Base-by-base conservation (phyloP, 257 asterid species). In the Linderniella brevidens region DNA sequence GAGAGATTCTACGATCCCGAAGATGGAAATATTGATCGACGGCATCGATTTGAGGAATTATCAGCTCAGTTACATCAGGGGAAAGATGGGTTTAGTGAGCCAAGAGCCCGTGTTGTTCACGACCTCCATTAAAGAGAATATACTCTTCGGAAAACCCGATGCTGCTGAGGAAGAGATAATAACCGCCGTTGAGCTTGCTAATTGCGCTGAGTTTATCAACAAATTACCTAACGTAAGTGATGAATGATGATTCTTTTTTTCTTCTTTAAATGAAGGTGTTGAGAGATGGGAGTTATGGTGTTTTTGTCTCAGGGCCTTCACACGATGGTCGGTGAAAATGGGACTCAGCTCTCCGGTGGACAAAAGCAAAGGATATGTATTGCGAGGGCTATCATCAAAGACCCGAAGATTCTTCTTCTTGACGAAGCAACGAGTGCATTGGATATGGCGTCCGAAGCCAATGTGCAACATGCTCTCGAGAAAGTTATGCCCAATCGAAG, bases 401-500 rank as follows among this genome's bases (percentile, higher is more conserved):
- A 77, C 35, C 95, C 95, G 0, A 84, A 58, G 60, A 72, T 84
- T 54, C 90, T 84, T 29, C 93, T 84, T 43, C 90, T 84, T 1
- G 95, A 84, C 60, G 95, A 83, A 73, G 95, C 95, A 5, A 83
- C 95, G 11, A 84, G 95, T 45, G 95, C 95, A 38, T 57, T 84
- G 45, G 95, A 84, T 64, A 75, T 77, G 0, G 95, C 77, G 53
- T 84, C 93, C 0, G 95, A 84, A 45, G 65, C 75, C 5, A 15
- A 72, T 41, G 95, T 84, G 40, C 95, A 84, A 58, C 74, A 71
- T 14, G 95, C 95, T 35, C 82, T 84, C 8, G 95, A 84, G 40
- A 80, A 71, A 47, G 76, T 78, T 7, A 84, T 77, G 92, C 35
- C 65, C 13, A 54, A 80, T 49, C 55, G 92, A 55, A 84, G 93